These are phyloP conservation scores for Auriscalpium microsporum DNA, from an alignment of 768 basidiomycete genomes.

Conservation along the genomic window DNA sequence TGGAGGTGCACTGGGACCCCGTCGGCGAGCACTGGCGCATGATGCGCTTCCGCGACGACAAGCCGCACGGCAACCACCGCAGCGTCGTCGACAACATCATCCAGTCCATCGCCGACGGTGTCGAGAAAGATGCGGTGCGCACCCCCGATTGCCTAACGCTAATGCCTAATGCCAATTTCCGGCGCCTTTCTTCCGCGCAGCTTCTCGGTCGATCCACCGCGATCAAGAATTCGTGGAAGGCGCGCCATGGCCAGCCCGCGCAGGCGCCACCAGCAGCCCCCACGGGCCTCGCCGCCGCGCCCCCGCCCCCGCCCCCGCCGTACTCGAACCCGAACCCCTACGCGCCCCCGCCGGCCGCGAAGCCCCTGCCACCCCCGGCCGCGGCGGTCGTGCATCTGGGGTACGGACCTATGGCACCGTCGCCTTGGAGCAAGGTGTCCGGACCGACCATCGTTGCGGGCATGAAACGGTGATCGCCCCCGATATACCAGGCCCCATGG, in stretches of 20 bases:
- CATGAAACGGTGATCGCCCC: constrained; percentile 47
- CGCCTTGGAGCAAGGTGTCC: constrained; percentile 67
- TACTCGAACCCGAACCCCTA: constrained; percentile 15
- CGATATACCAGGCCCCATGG: too few species aligned
- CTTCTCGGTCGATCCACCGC: constrained; percentile 54
- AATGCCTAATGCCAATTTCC: not conserved
- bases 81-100: constrained; percentile 83
- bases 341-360: constrained; percentile 8
- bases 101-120: constrained; percentile 86
- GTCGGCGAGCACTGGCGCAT: constrained; percentile 65
- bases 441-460: constrained; percentile 56
- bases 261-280: constrained; percentile 13
- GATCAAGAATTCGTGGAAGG: constrained; percentile 72
- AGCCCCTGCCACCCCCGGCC: constrained; percentile 16
- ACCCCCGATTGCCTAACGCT: not conserved
- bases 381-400: constrained; percentile 29
- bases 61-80: constrained; percentile 84
- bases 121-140: constrained; percentile 79
- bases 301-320: constrained; percentile 13
- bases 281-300: constrained; percentile 17
- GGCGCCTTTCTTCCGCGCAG: constrained; percentile 30
- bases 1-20: constrained; percentile 90
- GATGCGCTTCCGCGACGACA: constrained; percentile 93
- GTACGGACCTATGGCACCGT: constrained; percentile 58
- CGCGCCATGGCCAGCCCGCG: constrained; percentile 32